These are phyloP conservation scores for Scheffersomyces lignosus DNA, from an alignment of 805 yeast species.

Conservation along the genomic window DNA sequence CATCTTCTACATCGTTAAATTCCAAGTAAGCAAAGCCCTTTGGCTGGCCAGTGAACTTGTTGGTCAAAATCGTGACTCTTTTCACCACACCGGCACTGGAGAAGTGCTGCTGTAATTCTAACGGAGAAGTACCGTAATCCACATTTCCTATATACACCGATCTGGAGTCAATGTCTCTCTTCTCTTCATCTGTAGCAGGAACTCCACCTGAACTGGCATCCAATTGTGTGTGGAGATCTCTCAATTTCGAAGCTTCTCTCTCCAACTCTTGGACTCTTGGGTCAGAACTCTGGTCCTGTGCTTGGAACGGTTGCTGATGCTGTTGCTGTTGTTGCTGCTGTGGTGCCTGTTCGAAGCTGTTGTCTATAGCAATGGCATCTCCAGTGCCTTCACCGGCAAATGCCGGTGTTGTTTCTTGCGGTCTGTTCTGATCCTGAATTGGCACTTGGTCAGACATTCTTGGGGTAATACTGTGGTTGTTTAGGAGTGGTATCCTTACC, in stretches of 20 bases:
- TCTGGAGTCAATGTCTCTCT: conserved; percentile 70
- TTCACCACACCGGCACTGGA: conserved; percentile 69
- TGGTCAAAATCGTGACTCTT: conserved; percentile 74
- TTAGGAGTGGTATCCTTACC: too few species aligned
- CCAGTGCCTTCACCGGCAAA: background rate
- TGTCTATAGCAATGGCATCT: background rate
- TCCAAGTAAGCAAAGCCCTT: conserved; percentile 88
- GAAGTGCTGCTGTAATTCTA: conserved; percentile 76
- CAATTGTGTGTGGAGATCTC: conserved; percentile 52
- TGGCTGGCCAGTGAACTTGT: conserved; percentile 76
- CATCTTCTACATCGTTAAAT: conserved; percentile 66
- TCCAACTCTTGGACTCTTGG: conserved; percentile 54
- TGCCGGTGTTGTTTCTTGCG: background rate
- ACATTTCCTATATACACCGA: conserved; percentile 84
- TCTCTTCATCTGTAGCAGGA: conserved; percentile 42
- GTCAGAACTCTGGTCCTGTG: conserved; percentile 10
- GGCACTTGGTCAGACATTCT: conserved; percentile 36
- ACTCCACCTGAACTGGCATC: conserved; percentile 11
- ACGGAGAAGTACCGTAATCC: conserved; percentile 76
- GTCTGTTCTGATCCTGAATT: conserved; percentile 14
- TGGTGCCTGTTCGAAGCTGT: too few species aligned
- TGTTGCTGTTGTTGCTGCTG: conserved; percentile 4
- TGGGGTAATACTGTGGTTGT: too few species aligned
- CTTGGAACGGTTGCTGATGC: background rate
- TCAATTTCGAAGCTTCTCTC: conserved; percentile 60